These are phyloP conservation scores for Penicillium dipodomyicola DNA, from an alignment of 495 filamentous ascomycete genomes.

Conservation along the genomic window DNA sequence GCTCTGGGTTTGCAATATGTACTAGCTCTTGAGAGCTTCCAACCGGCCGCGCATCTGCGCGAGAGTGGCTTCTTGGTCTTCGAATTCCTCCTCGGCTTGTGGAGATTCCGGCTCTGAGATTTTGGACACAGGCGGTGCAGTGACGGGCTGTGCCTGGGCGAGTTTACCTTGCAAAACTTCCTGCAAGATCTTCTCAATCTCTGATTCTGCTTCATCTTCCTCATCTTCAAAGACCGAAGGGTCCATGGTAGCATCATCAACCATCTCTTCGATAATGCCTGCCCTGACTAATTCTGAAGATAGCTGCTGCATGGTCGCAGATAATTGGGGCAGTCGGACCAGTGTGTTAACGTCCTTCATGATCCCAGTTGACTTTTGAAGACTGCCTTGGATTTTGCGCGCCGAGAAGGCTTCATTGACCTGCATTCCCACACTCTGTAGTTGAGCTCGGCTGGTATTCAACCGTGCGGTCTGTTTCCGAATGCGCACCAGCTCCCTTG, in stretches of 20 bases:
- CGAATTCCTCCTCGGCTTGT: conserved; percentile 62
- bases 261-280: conserved; percentile 97
- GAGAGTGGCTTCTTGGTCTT: conserved; percentile 81
- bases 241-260: conserved; percentile 79
- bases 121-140: conserved; percentile 52
- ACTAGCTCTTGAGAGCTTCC: conserved; percentile 86
- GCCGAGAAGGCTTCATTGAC: conserved; percentile 95
- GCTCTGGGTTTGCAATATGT: neutral
- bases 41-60: conserved; percentile 89
- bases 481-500: conserved; percentile 79
- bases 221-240: conserved; percentile 70
- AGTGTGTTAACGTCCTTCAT: conserved; percentile 96
- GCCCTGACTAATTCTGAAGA: conserved; percentile 86
- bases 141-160: conserved; percentile 60
- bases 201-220: conserved; percentile 81
- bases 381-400: conserved; percentile 92
- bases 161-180: conserved; percentile 84
- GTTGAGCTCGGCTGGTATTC: conserved; percentile 82
- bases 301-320: conserved; percentile 85
- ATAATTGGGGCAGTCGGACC: conserved; percentile 80
- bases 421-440: conserved; percentile 95
- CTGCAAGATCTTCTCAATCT: conserved; percentile 89
- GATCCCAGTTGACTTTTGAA: conserved; percentile 80
- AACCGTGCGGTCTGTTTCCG: conserved; percentile 73
- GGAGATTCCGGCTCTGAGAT: conserved; percentile 32